Conservation (phyloP, 2,329 filamentous ascomycete species). For the Diaporthe sp. region DNA sequence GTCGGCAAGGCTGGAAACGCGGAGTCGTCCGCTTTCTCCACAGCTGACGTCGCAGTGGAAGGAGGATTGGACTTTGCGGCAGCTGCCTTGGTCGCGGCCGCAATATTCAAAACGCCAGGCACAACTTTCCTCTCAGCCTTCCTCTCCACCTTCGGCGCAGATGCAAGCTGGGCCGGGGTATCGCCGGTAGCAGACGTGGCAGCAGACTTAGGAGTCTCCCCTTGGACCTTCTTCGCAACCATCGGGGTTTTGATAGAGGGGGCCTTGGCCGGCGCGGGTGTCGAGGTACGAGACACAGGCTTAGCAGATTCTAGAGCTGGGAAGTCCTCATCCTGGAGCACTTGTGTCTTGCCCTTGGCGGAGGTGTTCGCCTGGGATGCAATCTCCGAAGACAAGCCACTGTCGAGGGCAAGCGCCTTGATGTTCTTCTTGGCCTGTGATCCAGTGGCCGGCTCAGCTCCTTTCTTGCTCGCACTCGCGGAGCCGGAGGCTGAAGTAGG, state of each 20-base stretch:
- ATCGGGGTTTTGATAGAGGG: conserved; percentile 47
- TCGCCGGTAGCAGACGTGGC: conserved; percentile 20
- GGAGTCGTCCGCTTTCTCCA: conserved; percentile 49
- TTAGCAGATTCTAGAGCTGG: conserved; percentile 65
- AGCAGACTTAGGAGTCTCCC: conserved; percentile 35
- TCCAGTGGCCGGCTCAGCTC: conserved; percentile 35
- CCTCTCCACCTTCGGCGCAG: conserved; percentile 40
- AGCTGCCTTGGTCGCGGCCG: conserved; percentile 56
- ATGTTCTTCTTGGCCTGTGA: conserved; percentile 43
- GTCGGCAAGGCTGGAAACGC: conserved; percentile 64
- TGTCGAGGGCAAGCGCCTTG: conserved; percentile 57
- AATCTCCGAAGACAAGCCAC: conserved; percentile 58
- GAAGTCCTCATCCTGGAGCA: conserved; percentile 71
- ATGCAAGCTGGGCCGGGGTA: not conserved
- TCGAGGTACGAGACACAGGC: conserved; percentile 36
- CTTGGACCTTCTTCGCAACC: conserved; percentile 45
- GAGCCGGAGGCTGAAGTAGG: conserved; percentile 39
- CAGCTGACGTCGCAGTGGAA: conserved; percentile 40
- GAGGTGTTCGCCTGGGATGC: conserved; percentile 47
- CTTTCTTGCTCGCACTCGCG: conserved; percentile 37
- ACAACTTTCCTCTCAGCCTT: conserved; percentile 49
- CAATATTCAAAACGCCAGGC: conserved; percentile 59
- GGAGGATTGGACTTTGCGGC: conserved; percentile 45
- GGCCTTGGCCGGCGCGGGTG: conserved; percentile 45
- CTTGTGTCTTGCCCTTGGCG: conserved; percentile 42